Evolutionary conservation across 306 rosid genomes (phyloP), one percentile per base, ranked within the genome.

Genomic region (Cicer pinnatifidum): DNA sequence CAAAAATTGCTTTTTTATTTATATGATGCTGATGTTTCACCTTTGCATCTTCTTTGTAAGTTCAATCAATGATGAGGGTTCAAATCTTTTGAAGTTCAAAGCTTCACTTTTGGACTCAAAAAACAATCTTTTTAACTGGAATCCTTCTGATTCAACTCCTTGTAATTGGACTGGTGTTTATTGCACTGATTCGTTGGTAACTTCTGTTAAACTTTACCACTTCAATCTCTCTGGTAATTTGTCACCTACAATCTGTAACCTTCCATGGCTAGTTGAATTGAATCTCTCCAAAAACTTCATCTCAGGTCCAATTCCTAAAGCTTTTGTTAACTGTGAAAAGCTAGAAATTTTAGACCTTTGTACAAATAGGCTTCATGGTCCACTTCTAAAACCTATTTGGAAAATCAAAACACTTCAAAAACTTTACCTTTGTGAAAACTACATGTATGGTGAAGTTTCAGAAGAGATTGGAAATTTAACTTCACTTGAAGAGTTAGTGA

Each of bases 351-450:
- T 90, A 69, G 96, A 90, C 87, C 85, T 90, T 53, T 88, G 92
- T 79, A 90, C 96, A 40, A 90, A 90, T 83, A 85, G 92, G 86
- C 82, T 88, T 67, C 90, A 88, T 61, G 92, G 86, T 15, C 80
- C 82, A 79, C 64, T 90, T 54, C 76, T 71, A 33, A 66, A 57
- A 15, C 80, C 88, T 57, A 69, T 90, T 37, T 78, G 76, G 78
- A 67, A 80, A 72, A 80, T 88, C 61, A 76, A 74, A 72, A 78
- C 66, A 44, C 88, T 90, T 72, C 82, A 60, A 54, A 86, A 85
- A 81, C 89, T 90, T 74, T 86, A 86, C 61, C 80, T 90, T 7
- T 86, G 96, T 85, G 96, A 88, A 71, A 90, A 90, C 47, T 90
- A 86, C 19, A 81, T 90, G 75, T 65, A 75, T 73, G 92, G 89